Evolutionary conservation across 495 filamentous ascomycete genomes (phyloP), one percentile per base, ranked within the genome.

Genomic region (Platismatia glauca): DNA sequence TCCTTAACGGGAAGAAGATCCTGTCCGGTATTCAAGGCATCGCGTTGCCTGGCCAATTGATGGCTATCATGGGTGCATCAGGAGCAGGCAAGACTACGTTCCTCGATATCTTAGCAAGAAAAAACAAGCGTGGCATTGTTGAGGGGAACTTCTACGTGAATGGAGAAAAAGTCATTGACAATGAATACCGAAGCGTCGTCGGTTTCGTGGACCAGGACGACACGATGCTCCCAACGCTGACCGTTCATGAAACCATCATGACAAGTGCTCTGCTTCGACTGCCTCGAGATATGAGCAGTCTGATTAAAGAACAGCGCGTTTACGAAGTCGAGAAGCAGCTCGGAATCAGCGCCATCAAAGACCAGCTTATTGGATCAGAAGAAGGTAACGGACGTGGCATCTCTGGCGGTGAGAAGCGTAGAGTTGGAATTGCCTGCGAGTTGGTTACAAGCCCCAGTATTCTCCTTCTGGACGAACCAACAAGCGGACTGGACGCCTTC

Each of bases 181-280:
- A 84, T 53, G 91, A 97, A 37, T 98, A 90, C 73, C 89, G 88
- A 71, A 90, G 81, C 65, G 91, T 96, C 68, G 86, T 95, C 56
- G 94, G 94, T 52, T 98, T 98, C 68, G 94, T 98, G 38, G 95
- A 98, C 66, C 94, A 98, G 73, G 94, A 97, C 67, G 94, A 97
- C 69, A 95, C 93, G 9, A 96, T 98, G 91, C 82, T 98, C 59
- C 87, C 94, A 6, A 98, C 94, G 8, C 77, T 98, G 68, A 98
- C 95, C 3, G 95, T 98, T 22, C 95, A 98, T 72, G 94, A 98
- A 76, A 97, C 95, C 13, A 97, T 98, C 64, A 77, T 96, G 66
- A 96, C 90, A 39, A 96, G 91, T 70, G 94, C 94, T 20, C 77
- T 97, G 24, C 84, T 98, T 56, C 83, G 94, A 65, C 80, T 98